phyloP scores from a whole-genome alignment of 139 green algal genomes.

The Mychonastes homosphaera region DNA sequence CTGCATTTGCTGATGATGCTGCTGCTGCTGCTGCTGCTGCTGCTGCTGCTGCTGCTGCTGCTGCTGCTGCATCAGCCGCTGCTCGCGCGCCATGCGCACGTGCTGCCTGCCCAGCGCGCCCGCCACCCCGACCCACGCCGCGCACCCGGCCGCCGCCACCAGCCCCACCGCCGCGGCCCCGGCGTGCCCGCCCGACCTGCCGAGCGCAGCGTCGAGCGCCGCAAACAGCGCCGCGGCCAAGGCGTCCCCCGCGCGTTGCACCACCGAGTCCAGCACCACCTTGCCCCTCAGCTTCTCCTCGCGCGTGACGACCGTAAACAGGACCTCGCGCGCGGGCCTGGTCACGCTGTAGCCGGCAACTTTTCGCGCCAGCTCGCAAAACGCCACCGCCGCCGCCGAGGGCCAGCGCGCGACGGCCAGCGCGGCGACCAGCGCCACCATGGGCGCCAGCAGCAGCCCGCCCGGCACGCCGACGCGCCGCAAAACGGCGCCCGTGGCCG shows the following conservation, averaged over 20 bases:
- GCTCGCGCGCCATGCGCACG: slow-evolving; percentile 4
- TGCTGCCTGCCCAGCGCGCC: slow-evolving; percentile 11
- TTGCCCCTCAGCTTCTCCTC: slow-evolving; percentile 77
- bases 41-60: no score
- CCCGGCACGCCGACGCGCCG: background rate
- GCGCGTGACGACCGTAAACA: slow-evolving; percentile 65
- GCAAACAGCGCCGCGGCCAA: slow-evolving; percentile 16
- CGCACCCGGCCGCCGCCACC: slow-evolving; percentile 5
- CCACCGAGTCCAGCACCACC: slow-evolving; percentile 36
- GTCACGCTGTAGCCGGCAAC: slow-evolving; percentile 50
- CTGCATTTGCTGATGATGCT: no score
- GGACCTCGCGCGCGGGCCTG: slow-evolving; percentile 19
- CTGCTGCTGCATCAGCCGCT: no score
- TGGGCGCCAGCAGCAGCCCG: background rate
- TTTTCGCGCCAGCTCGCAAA: slow-evolving; percentile 50
- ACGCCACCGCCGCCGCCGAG: slow-evolving; percentile 19
- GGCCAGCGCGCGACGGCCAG: slow-evolving; percentile 2
- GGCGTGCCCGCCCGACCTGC: background rate
- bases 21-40: no score
- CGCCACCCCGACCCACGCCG: slow-evolving; percentile 13
- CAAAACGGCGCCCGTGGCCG: slow-evolving; percentile 20
- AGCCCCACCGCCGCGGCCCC: background rate
- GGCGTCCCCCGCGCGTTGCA: slow-evolving; percentile 31
- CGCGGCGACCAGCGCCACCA: background rate
- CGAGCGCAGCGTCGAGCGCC: background rate